Conservation (phyloP, 1,284 basidiomycete species). For the Cutaneotrichosporon sp. region DNA sequence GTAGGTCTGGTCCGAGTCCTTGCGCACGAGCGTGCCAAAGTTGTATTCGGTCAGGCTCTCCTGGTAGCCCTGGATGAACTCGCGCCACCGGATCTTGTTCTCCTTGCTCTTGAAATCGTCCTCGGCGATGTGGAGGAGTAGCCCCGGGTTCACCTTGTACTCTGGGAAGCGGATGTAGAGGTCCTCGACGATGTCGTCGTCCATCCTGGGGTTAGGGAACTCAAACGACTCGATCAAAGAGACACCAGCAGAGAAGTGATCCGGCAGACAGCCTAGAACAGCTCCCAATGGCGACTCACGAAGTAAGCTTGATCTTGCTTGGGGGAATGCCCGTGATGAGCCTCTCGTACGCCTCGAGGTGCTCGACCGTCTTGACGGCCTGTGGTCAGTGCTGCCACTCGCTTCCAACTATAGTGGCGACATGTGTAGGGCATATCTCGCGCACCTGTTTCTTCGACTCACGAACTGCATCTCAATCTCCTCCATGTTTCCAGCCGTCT, state of each 20-base stretch:
- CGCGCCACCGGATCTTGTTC: slow-evolving; percentile 91
- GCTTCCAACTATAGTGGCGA: neutral
- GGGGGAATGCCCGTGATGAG: slow-evolving; percentile 80
- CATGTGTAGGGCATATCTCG: neutral
- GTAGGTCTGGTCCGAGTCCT: slow-evolving; percentile 77
- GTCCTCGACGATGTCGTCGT: slow-evolving; percentile 87
- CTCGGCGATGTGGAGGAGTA: slow-evolving; percentile 75
- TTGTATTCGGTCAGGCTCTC: slow-evolving; percentile 89
- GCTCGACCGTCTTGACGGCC: slow-evolving; percentile 93
- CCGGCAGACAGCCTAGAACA: neutral
- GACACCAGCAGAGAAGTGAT: neutral
- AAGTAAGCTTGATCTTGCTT: slow-evolving; percentile 72
- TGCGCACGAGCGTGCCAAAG: slow-evolving; percentile 92
- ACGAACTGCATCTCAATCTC: slow-evolving; percentile 96
- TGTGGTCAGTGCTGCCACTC: slow-evolving; percentile 8
- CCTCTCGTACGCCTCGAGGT: slow-evolving; percentile 96
- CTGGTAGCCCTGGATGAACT: slow-evolving; percentile 76
- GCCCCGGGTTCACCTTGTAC: slow-evolving; percentile 63
- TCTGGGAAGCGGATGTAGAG: slow-evolving; percentile 80
- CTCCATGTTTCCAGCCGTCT: slow-evolving; percentile 80
- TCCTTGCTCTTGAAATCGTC: slow-evolving; percentile 88
- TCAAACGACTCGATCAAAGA: neutral
- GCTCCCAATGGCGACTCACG: slow-evolving; percentile 57
- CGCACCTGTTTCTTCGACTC: neutral
- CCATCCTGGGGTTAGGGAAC: slow-evolving; percentile 60